A percentile compares a stretch with the other conserved stretches of the same genome.
phyloP scores from a whole-genome alignment of 2,329 filamentous ascomycete species.

The Neoarthrinium moseri region DNA sequence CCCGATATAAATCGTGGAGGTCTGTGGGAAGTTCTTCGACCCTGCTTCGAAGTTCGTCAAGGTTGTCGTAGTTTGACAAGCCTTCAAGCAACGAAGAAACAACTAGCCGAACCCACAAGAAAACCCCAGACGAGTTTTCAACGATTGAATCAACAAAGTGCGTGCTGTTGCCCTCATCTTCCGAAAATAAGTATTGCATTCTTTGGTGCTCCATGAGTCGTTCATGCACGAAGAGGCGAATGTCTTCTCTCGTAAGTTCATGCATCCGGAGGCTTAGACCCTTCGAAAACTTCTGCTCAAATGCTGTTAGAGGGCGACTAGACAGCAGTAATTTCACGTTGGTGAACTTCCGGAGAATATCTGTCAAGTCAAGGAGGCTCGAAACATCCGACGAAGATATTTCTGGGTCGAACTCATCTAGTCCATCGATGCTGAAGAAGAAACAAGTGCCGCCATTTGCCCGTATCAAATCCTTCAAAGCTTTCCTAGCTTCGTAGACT shows the following conservation, averaged over 20 bases:
- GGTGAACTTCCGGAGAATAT: slow-evolving; percentile 1
- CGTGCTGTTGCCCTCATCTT: slow-evolving; percentile 2
- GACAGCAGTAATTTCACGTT: slow-evolving; percentile 20
- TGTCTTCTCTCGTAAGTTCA: slow-evolving; percentile 17
- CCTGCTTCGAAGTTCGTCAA: slow-evolving; percentile 14
- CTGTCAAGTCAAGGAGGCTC: slow-evolving; percentile 15
- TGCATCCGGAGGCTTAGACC: slow-evolving; percentile 15
- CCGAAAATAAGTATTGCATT: slow-evolving; percentile 12
- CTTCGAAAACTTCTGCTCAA: slow-evolving; percentile 13
- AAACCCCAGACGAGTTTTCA: slow-evolving; percentile 15
- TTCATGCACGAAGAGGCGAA: slow-evolving; percentile 14
- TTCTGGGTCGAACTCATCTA: slow-evolving; percentile 21
- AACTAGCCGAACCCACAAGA: slow-evolving; percentile 20
- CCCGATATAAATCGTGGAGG: slow-evolving; percentile 16
- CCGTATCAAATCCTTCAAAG: slow-evolving; percentile 11
- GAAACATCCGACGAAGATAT: slow-evolving; percentile 13
- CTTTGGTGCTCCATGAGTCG: slow-evolving; percentile 12
- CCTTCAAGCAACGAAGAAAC: slow-evolving; percentile 16
- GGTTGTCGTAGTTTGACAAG: slow-evolving; percentile 16
- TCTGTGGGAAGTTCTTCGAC: slow-evolving; percentile 17
- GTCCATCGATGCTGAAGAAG: slow-evolving; percentile 20
- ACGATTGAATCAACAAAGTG: slow-evolving; percentile 13
- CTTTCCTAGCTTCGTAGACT: slow-evolving; percentile 14
- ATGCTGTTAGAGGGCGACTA: slow-evolving; percentile 17
- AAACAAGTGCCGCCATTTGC: slow-evolving; percentile 11